phyloP scores from a whole-genome alignment of 2,329 filamentous ascomycete genomes.

The Xylariaceae sp. region DNA sequence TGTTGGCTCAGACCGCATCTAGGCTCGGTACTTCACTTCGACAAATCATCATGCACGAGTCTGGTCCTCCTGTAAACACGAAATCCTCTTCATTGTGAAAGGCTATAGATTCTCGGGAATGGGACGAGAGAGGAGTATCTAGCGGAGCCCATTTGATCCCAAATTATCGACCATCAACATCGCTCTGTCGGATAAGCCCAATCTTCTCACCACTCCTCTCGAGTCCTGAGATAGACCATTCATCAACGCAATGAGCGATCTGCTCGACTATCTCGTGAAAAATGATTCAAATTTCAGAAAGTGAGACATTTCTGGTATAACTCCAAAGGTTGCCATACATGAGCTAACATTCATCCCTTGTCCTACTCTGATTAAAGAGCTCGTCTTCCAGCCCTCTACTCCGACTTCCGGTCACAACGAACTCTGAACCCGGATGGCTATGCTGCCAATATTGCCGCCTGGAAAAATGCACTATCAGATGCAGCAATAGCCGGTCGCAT shows the following conservation, averaged over 20 bases:
- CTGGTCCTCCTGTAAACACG: too few relatives aligned
- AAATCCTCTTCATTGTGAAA: too few relatives aligned
- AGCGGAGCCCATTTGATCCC: too few relatives aligned
- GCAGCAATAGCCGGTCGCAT: conserved; percentile 59
- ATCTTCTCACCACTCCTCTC: not conserved
- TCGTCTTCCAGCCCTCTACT: conserved; percentile 81
- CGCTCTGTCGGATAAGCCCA: too few relatives aligned
- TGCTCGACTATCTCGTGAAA: conserved; percentile 62
- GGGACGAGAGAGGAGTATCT: too few relatives aligned
- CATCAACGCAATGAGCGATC: conserved; percentile 54
- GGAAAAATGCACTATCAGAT: conserved; percentile 69
- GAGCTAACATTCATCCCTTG: too few relatives aligned
- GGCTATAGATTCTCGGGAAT: too few relatives aligned
- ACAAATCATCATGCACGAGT: too few relatives aligned
- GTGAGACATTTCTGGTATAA: conserved; percentile 32
- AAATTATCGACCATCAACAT: too few relatives aligned
- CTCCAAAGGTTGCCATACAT: conserved; percentile 4
- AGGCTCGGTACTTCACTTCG: too few relatives aligned
- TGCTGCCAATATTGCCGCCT: conserved; percentile 72
- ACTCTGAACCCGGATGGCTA: conserved; percentile 83
- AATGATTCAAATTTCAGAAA: conserved; percentile 60
- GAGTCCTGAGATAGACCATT: not conserved
- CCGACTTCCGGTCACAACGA: conserved; percentile 73
- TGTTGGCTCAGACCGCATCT: not conserved
- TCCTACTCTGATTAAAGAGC: conserved; percentile 52